Conservation (phyloP, 768 basidiomycete species). For the Suillus placidus region DNA sequence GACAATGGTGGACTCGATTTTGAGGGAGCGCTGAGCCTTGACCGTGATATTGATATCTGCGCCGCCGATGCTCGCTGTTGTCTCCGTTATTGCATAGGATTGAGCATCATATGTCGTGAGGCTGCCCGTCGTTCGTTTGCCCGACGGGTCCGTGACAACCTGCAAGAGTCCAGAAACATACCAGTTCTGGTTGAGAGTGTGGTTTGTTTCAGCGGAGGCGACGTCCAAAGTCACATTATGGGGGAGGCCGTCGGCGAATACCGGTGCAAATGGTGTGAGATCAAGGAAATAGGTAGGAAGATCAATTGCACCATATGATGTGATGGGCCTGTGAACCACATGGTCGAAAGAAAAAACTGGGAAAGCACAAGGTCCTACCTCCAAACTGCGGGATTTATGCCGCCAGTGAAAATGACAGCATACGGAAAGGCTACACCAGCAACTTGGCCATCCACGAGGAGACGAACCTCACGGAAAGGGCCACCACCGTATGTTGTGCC, state of each 20-base stretch:
- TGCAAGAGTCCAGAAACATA: constrained; percentile 72
- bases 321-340: constrained; percentile 55
- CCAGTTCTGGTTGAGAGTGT: constrained; percentile 75
- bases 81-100: constrained; percentile 56
- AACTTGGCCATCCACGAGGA: constrained; percentile 56
- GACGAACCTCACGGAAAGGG: constrained; percentile 64
- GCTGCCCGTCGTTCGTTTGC: constrained; percentile 64
- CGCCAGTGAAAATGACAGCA: constrained; percentile 71
- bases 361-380: constrained; percentile 34
- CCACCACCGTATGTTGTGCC: constrained; percentile 50
- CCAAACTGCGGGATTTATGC: constrained; percentile 71
- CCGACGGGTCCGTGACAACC: constrained; percentile 66
- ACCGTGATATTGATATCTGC: constrained; percentile 65
- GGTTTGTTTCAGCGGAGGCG: constrained; percentile 65
- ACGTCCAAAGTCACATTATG: constrained; percentile 78
- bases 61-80: constrained; percentile 44
- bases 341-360: neutral
- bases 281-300: constrained; percentile 79
- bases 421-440: constrained; percentile 64
- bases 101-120: constrained; percentile 61
- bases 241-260: constrained; percentile 65
- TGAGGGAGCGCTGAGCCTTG: constrained; percentile 55
- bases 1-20: constrained; percentile 62
- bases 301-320: constrained; percentile 76
- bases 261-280: constrained; percentile 74